A percentile compares a stretch with the other conserved stretches of the same genome.
Conservation (phyloP, 257 asterid genomes). For the Primulina huaijiensis region DNA sequence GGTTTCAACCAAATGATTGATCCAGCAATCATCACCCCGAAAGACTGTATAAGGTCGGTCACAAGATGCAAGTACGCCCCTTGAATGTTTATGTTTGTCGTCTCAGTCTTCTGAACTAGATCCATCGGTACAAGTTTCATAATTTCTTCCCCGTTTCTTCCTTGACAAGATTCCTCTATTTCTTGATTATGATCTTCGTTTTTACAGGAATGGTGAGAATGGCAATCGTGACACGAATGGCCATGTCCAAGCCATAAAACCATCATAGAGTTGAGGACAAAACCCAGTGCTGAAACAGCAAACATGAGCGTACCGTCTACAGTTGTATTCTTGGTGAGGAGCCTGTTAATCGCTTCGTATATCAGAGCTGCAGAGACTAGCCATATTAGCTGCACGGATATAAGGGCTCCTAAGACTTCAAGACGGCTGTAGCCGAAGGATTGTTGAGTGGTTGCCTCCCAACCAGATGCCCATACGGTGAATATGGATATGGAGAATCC, state of each 20-base stretch:
- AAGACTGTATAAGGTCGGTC: conserved; percentile 65
- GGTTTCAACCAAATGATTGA: conserved; percentile 70
- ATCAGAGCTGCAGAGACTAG: conserved; percentile 50
- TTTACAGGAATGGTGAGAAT: conserved; percentile 32
- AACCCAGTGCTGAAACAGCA: conserved; percentile 67
- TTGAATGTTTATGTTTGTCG: conserved; percentile 58
- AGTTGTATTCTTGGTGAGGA: conserved; percentile 34
- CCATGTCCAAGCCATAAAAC: conserved; percentile 73
- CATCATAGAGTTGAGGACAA: conserved; percentile 51
- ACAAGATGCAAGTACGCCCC: conserved; percentile 79
- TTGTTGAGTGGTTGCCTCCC: conserved; percentile 60
- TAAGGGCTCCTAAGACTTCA: conserved; percentile 78
- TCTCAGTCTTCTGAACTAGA: conserved; percentile 24
- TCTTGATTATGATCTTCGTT: conserved; percentile 33
- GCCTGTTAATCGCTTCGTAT: conserved; percentile 58
- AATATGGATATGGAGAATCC: conserved; percentile 69
- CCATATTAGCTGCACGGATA: conserved; percentile 80
- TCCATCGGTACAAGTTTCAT: conserved; percentile 33
- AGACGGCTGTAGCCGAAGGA: conserved; percentile 73
- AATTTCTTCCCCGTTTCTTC: conserved; percentile 32
- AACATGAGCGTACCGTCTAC: conserved; percentile 76
- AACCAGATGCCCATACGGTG: conserved; percentile 63
- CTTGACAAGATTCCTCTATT: conserved; percentile 24
- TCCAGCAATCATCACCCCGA: conserved; percentile 85
- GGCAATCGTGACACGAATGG: conserved; percentile 45